Evolutionary conservation across 2,329 filamentous ascomycete species (phyloP).

Genomic region (Penicillium sp.): DNA sequence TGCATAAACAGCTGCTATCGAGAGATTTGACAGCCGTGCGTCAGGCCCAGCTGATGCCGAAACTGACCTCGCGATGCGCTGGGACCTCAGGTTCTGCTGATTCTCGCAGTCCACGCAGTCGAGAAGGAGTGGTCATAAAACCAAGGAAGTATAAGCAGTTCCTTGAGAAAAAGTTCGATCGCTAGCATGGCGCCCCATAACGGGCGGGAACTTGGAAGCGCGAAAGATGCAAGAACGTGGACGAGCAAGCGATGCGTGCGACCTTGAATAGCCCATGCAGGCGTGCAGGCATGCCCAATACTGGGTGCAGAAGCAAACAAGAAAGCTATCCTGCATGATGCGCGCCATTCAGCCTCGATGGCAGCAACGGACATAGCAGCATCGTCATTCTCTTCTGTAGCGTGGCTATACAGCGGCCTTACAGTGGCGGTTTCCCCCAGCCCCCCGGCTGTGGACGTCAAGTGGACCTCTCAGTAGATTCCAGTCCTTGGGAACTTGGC

Average conservation of each 20-base stretch:
- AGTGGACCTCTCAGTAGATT: neutral
- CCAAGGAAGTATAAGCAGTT: neutral
- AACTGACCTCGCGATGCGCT: neutral
- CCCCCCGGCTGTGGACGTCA: neutral
- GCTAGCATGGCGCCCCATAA: neutral
- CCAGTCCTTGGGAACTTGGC: conserved; percentile 2
- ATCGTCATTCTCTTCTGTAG: neutral
- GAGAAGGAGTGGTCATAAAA: neutral
- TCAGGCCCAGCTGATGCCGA: neutral
- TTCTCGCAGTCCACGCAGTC: neutral
- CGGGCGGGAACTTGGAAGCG: neutral
- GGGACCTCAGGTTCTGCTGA: neutral
- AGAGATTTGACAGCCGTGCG: neutral
- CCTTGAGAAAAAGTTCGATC: neutral
- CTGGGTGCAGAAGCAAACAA: conserved; percentile 16
- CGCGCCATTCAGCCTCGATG: conserved; percentile 14
- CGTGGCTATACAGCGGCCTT: neutral
- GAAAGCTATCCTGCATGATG: conserved; percentile 23
- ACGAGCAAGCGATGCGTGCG: conserved; percentile 2
- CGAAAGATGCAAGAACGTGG: conserved; percentile 10
- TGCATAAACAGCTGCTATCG: neutral
- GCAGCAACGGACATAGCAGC: neutral
- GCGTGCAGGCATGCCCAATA: neutral
- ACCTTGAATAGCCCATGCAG: neutral
- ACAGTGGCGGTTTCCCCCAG: neutral